Conservation (phyloP, 2,329 filamentous ascomycete species). For the Zymoseptoria passerinii region DNA sequence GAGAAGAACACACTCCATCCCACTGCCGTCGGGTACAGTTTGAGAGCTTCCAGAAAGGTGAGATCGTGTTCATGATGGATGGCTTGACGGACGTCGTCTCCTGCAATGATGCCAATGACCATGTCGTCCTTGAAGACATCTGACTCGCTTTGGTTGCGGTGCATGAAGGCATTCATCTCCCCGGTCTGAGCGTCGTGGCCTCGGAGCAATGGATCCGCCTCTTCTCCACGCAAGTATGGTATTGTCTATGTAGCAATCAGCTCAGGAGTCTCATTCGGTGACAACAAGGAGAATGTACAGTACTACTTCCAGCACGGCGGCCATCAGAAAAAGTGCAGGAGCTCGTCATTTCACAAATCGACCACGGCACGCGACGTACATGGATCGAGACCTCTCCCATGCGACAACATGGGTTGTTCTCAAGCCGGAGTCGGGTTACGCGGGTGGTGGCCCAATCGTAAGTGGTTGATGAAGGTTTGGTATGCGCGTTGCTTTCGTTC, state of each 20-base stretch:
- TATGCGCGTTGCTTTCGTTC: not conserved
- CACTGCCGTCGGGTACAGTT: slow-evolving; percentile 39
- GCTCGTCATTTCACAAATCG: not conserved
- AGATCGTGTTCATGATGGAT: slow-evolving; percentile 23
- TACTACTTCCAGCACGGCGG: not conserved
- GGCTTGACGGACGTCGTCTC: slow-evolving; percentile 21
- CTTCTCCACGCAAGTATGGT: not conserved
- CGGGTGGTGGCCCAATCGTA: not conserved
- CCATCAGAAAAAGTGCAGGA: not conserved
- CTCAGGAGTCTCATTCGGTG: not conserved
- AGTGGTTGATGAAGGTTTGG: not conserved
- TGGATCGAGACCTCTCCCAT: not conserved
- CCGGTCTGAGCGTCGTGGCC: not conserved
- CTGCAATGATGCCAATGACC: slow-evolving; percentile 21
- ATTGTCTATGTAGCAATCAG: not conserved
- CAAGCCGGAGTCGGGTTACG: not conserved
- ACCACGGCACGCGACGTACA: not conserved
- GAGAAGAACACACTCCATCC: slow-evolving; percentile 54
- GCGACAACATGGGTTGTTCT: not conserved
- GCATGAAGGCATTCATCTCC: not conserved
- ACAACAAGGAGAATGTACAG: not conserved
- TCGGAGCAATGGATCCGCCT: not conserved
- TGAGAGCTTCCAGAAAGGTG: slow-evolving; percentile 29
- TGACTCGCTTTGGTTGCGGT: not conserved
- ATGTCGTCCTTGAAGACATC: slow-evolving; percentile 19